A percentile compares a stretch with the other conserved stretches of the same genome.
Conservation (phyloP, 2,329 filamentous ascomycete species). For the Graphilbum fragrans region DNA sequence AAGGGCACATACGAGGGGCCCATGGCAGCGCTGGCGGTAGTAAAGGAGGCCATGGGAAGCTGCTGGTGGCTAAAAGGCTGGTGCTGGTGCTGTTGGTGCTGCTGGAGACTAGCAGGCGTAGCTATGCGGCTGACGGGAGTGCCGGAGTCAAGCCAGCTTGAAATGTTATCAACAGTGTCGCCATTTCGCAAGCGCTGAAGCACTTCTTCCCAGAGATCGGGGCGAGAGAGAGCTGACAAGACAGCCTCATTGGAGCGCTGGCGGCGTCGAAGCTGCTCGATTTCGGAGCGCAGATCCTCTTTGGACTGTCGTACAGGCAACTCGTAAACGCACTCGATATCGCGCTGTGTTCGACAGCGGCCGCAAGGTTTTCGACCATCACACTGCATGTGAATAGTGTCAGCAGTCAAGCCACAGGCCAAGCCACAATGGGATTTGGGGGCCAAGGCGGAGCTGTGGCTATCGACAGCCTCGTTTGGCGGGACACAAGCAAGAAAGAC, state of each 20-base stretch:
- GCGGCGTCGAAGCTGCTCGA: conserved; percentile 41
- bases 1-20: not conserved
- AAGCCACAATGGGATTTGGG: too few relatives aligned
- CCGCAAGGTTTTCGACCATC: conserved; percentile 45
- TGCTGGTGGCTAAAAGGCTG: too few relatives aligned
- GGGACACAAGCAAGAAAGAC: too few relatives aligned
- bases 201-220: conserved; percentile 41
- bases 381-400: too few relatives aligned
- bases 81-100: too few relatives aligned
- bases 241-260: conserved; percentile 44
- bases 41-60: too few relatives aligned
- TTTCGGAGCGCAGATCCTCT: conserved; percentile 46
- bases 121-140: too few relatives aligned
- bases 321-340: conserved; percentile 48
- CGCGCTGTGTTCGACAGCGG: conserved; percentile 41
- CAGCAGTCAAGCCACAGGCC: too few relatives aligned
- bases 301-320: conserved; percentile 52
- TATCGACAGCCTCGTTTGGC: too few relatives aligned
- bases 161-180: conserved; percentile 41
- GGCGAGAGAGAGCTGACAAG: conserved; percentile 37
- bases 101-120: too few relatives aligned
- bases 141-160: conserved; percentile 35
- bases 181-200: conserved; percentile 39
- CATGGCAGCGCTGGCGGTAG: too few relatives aligned
- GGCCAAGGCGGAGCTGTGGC: too few relatives aligned